Evolutionary conservation across 75 land plant genomes (phyloP).

Genomic region (Cryptomeria japonica): DNA sequence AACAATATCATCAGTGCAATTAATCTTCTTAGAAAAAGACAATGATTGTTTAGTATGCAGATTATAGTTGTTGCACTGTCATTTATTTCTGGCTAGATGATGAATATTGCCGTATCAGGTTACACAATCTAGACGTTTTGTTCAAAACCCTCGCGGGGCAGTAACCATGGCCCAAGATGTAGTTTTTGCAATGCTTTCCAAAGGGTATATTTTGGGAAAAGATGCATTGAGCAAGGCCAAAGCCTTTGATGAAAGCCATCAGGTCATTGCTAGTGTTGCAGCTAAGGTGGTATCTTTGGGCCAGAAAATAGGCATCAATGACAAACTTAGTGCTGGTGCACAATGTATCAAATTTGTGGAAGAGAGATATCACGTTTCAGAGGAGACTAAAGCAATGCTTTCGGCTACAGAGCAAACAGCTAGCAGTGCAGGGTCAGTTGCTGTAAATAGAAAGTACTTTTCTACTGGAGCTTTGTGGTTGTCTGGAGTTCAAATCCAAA

Average conservation of each 20-base stretch:
- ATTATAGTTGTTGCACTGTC: not conserved
- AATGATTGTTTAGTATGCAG: not conserved
- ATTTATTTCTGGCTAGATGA: too few relatives aligned
- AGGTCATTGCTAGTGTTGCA: too few relatives aligned
- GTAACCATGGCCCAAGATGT: slow-evolving; percentile 69
- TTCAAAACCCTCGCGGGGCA: slow-evolving; percentile 46
- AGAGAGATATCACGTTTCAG: too few relatives aligned
- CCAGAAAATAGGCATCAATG: too few relatives aligned
- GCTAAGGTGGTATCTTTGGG: too few relatives aligned
- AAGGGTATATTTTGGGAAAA: too few relatives aligned
- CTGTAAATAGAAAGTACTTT: slow-evolving; percentile 71
- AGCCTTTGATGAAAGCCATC: too few relatives aligned
- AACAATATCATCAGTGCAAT: not conserved
- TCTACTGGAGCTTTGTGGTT: slow-evolving; percentile 63
- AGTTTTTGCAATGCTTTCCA: slow-evolving; percentile 71
- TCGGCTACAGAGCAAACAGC: slow-evolving; percentile 31
- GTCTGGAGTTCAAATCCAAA: too few relatives aligned
- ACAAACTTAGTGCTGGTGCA: too few relatives aligned
- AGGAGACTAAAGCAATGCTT: too few relatives aligned
- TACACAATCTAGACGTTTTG: slow-evolving; percentile 13
- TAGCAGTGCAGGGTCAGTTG: slow-evolving; percentile 41
- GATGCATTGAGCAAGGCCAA: too few relatives aligned
- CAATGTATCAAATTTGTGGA: too few relatives aligned
- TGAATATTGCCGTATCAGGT: slow-evolving; percentile 15
- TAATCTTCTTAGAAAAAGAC: not conserved